Evolutionary conservation across 192 early-diverging fungal genomes (phyloP).

Genomic region (Coemansia sp.): DNA sequence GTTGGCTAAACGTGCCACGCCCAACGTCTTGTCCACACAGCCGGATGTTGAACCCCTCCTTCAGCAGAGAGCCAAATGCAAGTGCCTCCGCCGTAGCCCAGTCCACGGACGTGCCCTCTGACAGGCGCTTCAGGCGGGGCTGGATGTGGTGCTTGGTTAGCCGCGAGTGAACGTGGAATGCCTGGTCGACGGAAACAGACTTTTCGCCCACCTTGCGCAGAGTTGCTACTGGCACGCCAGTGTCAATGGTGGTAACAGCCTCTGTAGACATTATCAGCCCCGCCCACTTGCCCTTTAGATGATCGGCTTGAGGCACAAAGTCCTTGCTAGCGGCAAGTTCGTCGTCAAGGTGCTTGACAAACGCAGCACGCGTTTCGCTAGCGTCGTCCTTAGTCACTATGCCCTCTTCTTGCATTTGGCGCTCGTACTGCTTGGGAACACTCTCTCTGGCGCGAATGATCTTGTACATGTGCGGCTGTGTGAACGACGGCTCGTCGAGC

Average conservation of each 20-base stretch:
- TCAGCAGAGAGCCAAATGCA: slow-evolving; percentile 81
- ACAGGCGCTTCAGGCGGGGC: slow-evolving; percentile 66
- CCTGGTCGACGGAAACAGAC: slow-evolving; percentile 69
- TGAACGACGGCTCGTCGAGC: slow-evolving; percentile 95
- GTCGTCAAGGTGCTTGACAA: slow-evolving; percentile 31
- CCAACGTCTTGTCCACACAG: slow-evolving; percentile 98
- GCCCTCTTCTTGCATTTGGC: slow-evolving; percentile 54
- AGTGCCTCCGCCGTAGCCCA: slow-evolving; percentile 95
- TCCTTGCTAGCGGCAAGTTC: slow-evolving; percentile 42
- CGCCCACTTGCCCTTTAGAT: slow-evolving; percentile 76
- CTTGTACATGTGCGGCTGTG: slow-evolving; percentile 95
- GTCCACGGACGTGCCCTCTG: slow-evolving; percentile 69
- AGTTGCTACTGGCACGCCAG: slow-evolving; percentile 59
- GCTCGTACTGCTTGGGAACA: slow-evolving; percentile 84
- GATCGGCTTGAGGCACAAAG: slow-evolving; percentile 31
- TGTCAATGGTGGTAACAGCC: slow-evolving; percentile 36
- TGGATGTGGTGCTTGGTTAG: slow-evolving; percentile 89
- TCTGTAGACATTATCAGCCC: slow-evolving; percentile 63
- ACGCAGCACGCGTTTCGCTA: slow-evolving; percentile 15
- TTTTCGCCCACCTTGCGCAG: slow-evolving; percentile 68
- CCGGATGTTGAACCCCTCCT: slow-evolving; percentile 83
- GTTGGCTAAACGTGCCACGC: slow-evolving; percentile 94
- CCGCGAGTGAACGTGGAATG: slow-evolving; percentile 76
- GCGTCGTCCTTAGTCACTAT: slow-evolving; percentile 28
- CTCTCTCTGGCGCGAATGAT: slow-evolving; percentile 80